Percentiles rank a stretch among this genome's conserved stretches.
Conservation (phyloP, 2,329 filamentous ascomycete species). For the Purpureocillium takamizusanense region DNA sequence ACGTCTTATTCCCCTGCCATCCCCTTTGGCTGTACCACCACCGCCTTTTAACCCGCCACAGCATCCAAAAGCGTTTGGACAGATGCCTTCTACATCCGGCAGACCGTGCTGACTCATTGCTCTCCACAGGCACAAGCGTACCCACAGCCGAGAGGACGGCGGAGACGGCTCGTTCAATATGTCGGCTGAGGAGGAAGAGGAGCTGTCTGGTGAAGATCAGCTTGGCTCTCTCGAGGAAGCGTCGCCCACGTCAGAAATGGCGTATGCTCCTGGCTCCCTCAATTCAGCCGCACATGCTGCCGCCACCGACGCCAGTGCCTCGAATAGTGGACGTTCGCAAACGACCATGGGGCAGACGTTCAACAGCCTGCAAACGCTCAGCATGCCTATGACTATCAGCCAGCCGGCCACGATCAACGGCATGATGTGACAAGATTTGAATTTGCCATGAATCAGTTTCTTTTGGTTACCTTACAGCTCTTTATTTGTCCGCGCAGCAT, state of each 20-base stretch:
- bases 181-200: constrained; percentile 79
- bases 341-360: constrained; percentile 23
- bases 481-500: too few relatives aligned
- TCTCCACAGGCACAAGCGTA: constrained; percentile 68
- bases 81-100: background rate
- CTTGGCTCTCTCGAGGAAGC: constrained; percentile 72
- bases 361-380: constrained; percentile 52
- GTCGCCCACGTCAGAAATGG: constrained; percentile 62
- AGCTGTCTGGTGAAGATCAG: constrained; percentile 73
- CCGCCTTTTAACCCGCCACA: background rate
- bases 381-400: constrained; percentile 57
- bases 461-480: constrained; percentile 8
- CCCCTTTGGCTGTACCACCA: background rate
- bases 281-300: constrained; percentile 30
- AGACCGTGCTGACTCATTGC: constrained; percentile 6
- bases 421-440: constrained; percentile 28
- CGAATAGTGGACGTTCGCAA: too few relatives aligned
- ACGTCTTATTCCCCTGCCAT: constrained; percentile 18
- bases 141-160: constrained; percentile 56
- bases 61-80: background rate
- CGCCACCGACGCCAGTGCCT: constrained; percentile 3
- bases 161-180: constrained; percentile 49
- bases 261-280: constrained; percentile 48
- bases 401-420: constrained; percentile 39
- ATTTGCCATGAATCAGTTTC: constrained; percentile 11